Evolutionary conservation across 169 alveolate genomes (phyloP).

Genomic region (Plasmodium gaboni): DNA sequence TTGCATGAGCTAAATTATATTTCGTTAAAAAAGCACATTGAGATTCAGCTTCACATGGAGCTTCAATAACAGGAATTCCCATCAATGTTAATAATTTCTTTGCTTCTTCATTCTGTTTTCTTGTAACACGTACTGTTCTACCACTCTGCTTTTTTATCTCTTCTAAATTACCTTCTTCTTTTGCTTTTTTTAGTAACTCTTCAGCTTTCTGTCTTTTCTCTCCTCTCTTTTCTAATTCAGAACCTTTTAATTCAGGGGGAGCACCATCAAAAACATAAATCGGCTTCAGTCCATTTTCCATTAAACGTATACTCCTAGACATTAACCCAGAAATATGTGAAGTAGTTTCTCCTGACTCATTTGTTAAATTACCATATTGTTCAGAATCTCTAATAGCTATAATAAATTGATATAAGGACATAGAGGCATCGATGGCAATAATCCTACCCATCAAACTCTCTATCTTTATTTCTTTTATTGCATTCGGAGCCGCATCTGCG

Average conservation of each 20-base stretch:
- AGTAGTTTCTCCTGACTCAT: conserved; percentile 95
- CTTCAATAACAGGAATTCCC: conserved; percentile 97
- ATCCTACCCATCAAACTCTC: conserved; percentile 90
- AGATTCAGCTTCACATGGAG: conserved; percentile 98
- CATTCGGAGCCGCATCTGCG: conserved; percentile 93
- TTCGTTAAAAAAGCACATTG: conserved; percentile 96
- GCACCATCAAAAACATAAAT: conserved; percentile 98
- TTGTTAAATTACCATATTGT: conserved; percentile 89
- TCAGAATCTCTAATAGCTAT: conserved; percentile 92
- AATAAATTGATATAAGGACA: conserved; percentile 95
- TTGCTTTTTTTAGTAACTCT: conserved; percentile 88
- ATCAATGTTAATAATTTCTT: conserved; percentile 90
- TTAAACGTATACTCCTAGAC: conserved; percentile 89
- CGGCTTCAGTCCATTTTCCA: conserved; percentile 95
- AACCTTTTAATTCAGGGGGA: conserved; percentile 95
- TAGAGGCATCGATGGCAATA: conserved; percentile 96
- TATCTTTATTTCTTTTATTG: conserved; percentile 82
- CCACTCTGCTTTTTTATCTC: conserved; percentile 93
- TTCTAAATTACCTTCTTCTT: conserved; percentile 94
- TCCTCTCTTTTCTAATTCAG: conserved; percentile 90
- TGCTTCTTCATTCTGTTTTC: conserved; percentile 95
- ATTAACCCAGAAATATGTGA: conserved; percentile 93
- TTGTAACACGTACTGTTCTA: conserved; percentile 94
- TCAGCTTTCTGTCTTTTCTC: conserved; percentile 93
- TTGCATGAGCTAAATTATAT: conserved; percentile 93